These are phyloP conservation scores for Zymoseptoria tritici DNA, from an alignment of 2,329 filamentous ascomycete species.

Conservation along the genomic window DNA sequence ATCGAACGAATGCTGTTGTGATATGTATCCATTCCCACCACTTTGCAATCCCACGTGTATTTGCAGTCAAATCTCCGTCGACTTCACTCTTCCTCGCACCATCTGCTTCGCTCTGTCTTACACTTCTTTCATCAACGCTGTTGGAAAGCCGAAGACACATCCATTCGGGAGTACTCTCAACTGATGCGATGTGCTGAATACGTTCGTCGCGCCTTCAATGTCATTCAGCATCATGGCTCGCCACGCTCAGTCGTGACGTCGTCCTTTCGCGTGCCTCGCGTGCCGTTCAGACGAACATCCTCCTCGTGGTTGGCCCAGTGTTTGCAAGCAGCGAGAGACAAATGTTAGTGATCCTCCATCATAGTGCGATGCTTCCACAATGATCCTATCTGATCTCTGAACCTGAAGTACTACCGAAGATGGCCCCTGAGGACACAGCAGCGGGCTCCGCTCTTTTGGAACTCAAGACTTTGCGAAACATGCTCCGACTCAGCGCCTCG, in stretches of 20 bases:
- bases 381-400: neutral
- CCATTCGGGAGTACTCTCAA: neutral
- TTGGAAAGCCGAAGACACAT: neutral
- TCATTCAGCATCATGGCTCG: neutral
- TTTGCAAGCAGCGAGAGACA: neutral
- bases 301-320: neutral
- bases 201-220: neutral
- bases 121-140: too few species aligned
- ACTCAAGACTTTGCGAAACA: slow-evolving; percentile 2
- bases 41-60: neutral
- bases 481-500: slow-evolving; percentile 3
- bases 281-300: neutral
- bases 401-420: neutral
- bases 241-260: neutral
- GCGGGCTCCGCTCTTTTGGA: neutral
- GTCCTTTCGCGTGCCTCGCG: neutral
- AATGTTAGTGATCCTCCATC: neutral
- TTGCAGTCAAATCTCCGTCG: neutral
- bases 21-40: neutral
- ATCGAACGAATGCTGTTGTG: neutral
- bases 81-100: neutral
- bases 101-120: neutral
- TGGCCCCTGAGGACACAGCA: neutral
- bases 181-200: neutral
- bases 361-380: neutral